A percentile compares a stretch with the other conserved stretches of the same genome.
These are phyloP conservation scores for Penicillium sp. DNA, from an alignment of 2,329 filamentous ascomycete genomes.

Conservation along the genomic window DNA sequence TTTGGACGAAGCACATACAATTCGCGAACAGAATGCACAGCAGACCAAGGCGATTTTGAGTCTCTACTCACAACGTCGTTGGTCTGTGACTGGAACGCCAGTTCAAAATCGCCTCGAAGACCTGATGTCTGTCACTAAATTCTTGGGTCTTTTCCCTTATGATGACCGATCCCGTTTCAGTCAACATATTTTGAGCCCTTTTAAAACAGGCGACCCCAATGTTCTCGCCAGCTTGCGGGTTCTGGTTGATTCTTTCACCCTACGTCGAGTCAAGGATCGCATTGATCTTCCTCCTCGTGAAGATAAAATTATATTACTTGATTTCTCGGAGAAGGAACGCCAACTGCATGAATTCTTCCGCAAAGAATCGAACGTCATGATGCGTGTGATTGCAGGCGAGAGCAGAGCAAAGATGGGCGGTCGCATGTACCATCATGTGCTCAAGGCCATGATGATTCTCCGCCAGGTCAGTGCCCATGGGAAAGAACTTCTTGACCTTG, in stretches of 20 bases:
- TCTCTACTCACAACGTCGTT: conserved; percentile 75
- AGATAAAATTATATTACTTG: conserved; percentile 69
- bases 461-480: conserved; percentile 91
- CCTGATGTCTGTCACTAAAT: conserved; percentile 79
- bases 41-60: conserved; percentile 82
- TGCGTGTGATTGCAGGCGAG: conserved; percentile 68
- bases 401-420: conserved; percentile 69
- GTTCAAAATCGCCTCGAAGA: conserved; percentile 94
- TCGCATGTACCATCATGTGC: conserved; percentile 86
- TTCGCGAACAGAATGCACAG: conserved; percentile 76
- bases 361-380: conserved; percentile 73
- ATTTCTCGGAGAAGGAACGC: conserved; percentile 72
- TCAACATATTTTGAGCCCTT: conserved; percentile 76
- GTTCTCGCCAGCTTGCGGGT: conserved; percentile 78
- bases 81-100: conserved; percentile 96
- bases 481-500: conserved; percentile 80
- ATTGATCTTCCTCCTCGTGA: conserved; percentile 74
- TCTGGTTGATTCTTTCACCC: conserved; percentile 88
- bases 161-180: conserved; percentile 73
- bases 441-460: conserved; percentile 85
- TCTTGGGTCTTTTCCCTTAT: conserved; percentile 81
- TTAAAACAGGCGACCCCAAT: conserved; percentile 80
- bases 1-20: conserved; percentile 91
- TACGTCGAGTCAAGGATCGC: conserved; percentile 87
- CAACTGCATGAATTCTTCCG: conserved; percentile 81